Percentiles rank a stretch among this genome's conserved stretches.
phyloP scores from a whole-genome alignment of 1,139 yeast species.

The Pichia sp. region DNA sequence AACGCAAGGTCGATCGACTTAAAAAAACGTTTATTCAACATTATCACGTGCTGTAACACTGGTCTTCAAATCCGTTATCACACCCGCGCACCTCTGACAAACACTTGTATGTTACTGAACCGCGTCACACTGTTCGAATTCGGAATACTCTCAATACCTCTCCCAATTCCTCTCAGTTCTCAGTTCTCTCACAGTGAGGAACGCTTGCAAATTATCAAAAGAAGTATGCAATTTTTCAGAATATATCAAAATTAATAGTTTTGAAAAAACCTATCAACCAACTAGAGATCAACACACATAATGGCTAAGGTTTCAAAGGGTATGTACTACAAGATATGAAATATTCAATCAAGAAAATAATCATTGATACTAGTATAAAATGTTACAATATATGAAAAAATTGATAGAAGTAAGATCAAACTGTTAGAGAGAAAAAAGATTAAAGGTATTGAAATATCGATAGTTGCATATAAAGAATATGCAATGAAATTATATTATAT shows the following conservation, averaged over 20 bases:
- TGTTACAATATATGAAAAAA: no score
- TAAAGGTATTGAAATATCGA: no score
- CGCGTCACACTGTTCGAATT: not conserved
- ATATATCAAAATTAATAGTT: not conserved
- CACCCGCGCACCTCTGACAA: not conserved
- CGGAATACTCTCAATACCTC: not conserved
- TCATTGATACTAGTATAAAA: no score
- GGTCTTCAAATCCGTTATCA: not conserved
- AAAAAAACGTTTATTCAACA: not conserved
- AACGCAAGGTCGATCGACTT: not conserved
- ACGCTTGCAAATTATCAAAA: not conserved
- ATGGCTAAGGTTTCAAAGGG: constrained; percentile 65
- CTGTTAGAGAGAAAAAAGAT: no score
- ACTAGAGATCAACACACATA: constrained; percentile 21
- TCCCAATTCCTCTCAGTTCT: not conserved
- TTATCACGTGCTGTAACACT: not conserved
- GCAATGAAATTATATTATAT: no score
- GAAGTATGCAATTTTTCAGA: not conserved
- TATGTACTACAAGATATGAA: constrained; percentile 27
- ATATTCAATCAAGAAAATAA: not conserved
- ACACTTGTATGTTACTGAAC: not conserved
- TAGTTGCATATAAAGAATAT: no score
- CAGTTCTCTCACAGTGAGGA: not conserved
- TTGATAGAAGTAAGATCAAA: no score
- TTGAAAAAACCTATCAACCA: constrained; percentile 7